Percentiles rank a stretch among this genome's conserved stretches.
phyloP scores from a whole-genome alignment of 108 stramenopile species.

The Nannochloropsis granulata region DNA sequence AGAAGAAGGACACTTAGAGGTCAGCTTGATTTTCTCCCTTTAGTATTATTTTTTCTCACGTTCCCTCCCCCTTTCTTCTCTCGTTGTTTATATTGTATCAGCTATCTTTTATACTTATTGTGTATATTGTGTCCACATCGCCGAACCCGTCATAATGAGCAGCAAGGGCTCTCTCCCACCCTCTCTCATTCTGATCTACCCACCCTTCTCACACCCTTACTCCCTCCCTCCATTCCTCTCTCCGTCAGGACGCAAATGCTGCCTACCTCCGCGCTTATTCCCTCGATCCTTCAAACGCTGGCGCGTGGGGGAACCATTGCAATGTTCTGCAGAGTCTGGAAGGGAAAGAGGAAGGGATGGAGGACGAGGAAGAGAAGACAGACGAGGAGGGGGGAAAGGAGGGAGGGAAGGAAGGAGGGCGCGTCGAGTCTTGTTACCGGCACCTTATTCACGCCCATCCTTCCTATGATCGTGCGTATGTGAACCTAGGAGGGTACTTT shows the following conservation, averaged over 20 bases:
- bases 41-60: too few relatives aligned
- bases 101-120: too few relatives aligned
- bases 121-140: too few relatives aligned
- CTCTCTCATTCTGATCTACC: background rate
- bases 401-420: background rate
- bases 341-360: background rate
- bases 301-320: background rate
- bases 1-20: background rate
- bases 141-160: too few relatives aligned
- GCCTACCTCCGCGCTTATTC: background rate
- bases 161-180: background rate
- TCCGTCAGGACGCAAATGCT: background rate
- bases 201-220: background rate
- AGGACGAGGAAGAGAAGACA: background rate
- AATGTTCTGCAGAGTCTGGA: background rate
- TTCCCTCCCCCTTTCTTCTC: too few relatives aligned
- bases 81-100: too few relatives aligned
- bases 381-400: background rate
- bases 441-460: background rate
- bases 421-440: background rate
- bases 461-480: background rate
- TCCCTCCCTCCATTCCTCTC: background rate
- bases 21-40: background rate
- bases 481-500: background rate
- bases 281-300: background rate